phyloP scores from a whole-genome alignment of 2,329 filamentous ascomycete species.

The Nemania sp. region DNA sequence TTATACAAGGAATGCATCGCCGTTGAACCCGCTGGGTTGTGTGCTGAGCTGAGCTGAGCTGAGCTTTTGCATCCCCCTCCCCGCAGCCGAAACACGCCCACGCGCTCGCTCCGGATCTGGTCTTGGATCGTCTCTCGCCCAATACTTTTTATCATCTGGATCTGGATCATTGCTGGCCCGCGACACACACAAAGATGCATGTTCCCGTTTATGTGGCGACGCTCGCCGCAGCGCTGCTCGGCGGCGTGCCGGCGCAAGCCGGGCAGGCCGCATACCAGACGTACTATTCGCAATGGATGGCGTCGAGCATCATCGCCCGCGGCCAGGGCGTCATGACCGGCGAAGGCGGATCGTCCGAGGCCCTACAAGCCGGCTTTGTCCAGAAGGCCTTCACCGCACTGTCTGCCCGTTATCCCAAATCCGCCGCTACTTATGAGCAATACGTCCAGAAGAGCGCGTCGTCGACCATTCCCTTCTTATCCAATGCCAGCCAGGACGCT shows the following conservation, averaged over 20 bases:
- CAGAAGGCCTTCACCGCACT: slow-evolving; percentile 39
- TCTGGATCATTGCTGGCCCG: too few species aligned
- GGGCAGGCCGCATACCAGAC: neutral
- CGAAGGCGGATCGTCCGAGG: slow-evolving; percentile 34
- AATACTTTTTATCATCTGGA: too few species aligned
- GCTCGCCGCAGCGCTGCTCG: slow-evolving; percentile 21
- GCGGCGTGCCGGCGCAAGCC: slow-evolving; percentile 11
- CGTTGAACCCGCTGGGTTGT: too few species aligned
- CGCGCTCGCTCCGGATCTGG: too few species aligned
- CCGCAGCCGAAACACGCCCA: too few species aligned
- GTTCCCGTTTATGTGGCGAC: slow-evolving; percentile 18
- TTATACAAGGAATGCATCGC: too few species aligned
- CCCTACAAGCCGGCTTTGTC: slow-evolving; percentile 39
- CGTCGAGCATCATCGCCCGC: slow-evolving; percentile 40
- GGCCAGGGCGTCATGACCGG: slow-evolving; percentile 40
- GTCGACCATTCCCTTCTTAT: slow-evolving; percentile 34
- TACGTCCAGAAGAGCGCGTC: slow-evolving; percentile 35
- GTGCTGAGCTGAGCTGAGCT: too few species aligned
- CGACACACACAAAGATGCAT: slow-evolving; percentile 31
- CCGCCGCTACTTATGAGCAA: slow-evolving; percentile 8
- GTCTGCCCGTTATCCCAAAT: slow-evolving; percentile 30
- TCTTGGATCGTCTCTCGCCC: too few species aligned
- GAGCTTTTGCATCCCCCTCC: too few species aligned
- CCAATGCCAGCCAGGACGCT: slow-evolving; percentile 35
- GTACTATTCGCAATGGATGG: slow-evolving; percentile 37